phyloP scores from a whole-genome alignment of 1,284 basidiomycete genomes.

The Grifola frondosa region DNA sequence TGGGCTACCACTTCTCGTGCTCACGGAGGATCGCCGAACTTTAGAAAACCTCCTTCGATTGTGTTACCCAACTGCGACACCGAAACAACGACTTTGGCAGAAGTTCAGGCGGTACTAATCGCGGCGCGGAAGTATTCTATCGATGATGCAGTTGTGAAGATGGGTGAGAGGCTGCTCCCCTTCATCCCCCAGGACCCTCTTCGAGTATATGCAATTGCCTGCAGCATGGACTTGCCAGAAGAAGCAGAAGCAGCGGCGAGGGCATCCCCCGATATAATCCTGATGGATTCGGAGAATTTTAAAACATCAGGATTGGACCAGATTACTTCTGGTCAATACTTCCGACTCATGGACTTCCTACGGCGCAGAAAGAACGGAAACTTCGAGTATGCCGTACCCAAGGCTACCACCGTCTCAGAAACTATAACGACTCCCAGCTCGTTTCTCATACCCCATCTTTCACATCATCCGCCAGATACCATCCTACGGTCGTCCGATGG shows the following conservation, averaged over 20 bases:
- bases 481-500: slow-evolving; percentile 26
- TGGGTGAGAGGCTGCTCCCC: slow-evolving; percentile 1
- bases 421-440: not conserved
- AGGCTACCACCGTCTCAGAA: not conserved
- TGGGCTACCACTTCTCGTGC: slow-evolving; percentile 12
- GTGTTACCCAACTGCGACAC: slow-evolving; percentile 25
- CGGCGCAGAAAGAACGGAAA: too few relatives aligned
- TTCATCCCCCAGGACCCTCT: slow-evolving; percentile 33
- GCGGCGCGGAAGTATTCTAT: too few relatives aligned
- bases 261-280: too few relatives aligned
- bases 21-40: slow-evolving; percentile 1
- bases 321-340: slow-evolving; percentile 7
- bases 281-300: too few relatives aligned
- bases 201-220: slow-evolving; percentile 35
- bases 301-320: slow-evolving; percentile 6
- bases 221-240: slow-evolving; percentile 9
- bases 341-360: slow-evolving; percentile 13
- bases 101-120: slow-evolving; percentile 5
- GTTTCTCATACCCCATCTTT: not conserved
- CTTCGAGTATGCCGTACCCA: not conserved
- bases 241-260: slow-evolving; percentile 9
- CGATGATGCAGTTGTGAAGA: too few relatives aligned
- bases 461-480: slow-evolving; percentile 35
- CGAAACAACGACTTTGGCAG: not conserved
- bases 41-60: slow-evolving; percentile 1